Evolutionary conservation across 192 early-diverging fungal genomes (phyloP).

Genomic region (Entomortierella lignicola): DNA sequence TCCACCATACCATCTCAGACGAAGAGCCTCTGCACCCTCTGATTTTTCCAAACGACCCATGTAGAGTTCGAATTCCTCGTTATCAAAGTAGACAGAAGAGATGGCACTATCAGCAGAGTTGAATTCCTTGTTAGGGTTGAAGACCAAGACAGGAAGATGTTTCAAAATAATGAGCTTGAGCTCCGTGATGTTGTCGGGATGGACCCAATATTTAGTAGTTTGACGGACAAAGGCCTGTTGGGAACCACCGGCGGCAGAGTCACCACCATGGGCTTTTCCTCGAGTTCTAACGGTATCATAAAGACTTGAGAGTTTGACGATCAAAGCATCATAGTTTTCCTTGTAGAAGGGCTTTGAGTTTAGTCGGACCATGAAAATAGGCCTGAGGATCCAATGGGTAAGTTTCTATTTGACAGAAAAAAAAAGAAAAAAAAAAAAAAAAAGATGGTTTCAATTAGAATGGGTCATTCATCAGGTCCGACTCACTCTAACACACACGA

Average conservation of each 20-base stretch:
- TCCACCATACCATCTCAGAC: constrained; percentile 97
- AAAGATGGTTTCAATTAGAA: constrained; percentile 2
- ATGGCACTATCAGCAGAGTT: constrained; percentile 88
- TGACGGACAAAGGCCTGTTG: constrained; percentile 88
- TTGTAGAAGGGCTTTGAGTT: constrained; percentile 88
- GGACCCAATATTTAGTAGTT: constrained; percentile 99
- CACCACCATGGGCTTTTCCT: constrained; percentile 71
- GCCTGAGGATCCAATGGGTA: constrained; percentile 85
- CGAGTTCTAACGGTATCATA: constrained; percentile 85
- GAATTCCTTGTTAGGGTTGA: constrained; percentile 83
- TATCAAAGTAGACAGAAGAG: constrained; percentile 97
- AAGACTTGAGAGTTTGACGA: constrained; percentile 86
- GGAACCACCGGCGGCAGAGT: constrained; percentile 63
- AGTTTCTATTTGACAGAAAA: constrained; percentile 72
- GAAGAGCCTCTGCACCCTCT: constrained; percentile 94
- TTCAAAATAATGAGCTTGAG: constrained; percentile 94
- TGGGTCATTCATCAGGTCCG: too few relatives aligned
- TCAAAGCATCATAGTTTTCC: constrained; percentile 89
- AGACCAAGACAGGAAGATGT: constrained; percentile 93
- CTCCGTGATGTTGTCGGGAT: constrained; percentile 96
- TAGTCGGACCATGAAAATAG: constrained; percentile 82
- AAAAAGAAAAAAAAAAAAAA: neutral
- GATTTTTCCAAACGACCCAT: constrained; percentile 90
- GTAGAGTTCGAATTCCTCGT: constrained; percentile 94
- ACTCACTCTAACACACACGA: too few relatives aligned